Evolutionary conservation across 495 filamentous ascomycete genomes (phyloP).

Genomic region (Neurospora tetrasperma): DNA sequence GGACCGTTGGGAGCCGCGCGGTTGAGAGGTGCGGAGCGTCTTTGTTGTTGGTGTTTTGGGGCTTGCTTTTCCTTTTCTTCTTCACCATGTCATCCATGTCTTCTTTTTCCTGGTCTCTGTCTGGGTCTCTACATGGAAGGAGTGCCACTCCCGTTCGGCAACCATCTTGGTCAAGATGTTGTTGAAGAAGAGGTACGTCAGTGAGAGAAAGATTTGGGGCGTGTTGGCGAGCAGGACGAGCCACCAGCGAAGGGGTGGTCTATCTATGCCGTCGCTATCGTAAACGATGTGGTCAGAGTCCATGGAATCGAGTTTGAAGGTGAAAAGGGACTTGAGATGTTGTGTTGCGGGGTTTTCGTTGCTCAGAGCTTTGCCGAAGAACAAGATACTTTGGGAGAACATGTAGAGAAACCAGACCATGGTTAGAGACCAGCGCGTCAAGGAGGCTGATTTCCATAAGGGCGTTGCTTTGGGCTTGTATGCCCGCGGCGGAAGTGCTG

Average conservation of each 20-base stretch:
- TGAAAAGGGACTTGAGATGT: no score
- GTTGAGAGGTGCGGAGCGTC: slow-evolving; percentile 13
- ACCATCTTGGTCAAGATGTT: slow-evolving; percentile 29
- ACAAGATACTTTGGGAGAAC: no score
- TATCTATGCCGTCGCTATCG: not conserved
- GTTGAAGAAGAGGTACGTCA: slow-evolving; percentile 35
- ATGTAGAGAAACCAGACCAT: not conserved
- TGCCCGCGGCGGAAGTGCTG: not conserved
- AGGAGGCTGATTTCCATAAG: not conserved
- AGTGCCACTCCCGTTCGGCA: slow-evolving; percentile 20
- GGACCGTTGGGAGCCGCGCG: slow-evolving; percentile 26
- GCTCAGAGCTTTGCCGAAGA: no score
- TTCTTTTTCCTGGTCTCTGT: not conserved
- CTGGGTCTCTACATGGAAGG: not conserved
- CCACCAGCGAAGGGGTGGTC: not conserved
- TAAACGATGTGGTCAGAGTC: not conserved
- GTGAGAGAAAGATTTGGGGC: slow-evolving; percentile 34
- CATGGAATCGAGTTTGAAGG: no score
- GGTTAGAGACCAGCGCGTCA: not conserved
- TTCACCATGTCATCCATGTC: not conserved
- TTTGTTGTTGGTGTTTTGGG: not conserved
- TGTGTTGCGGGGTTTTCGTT: no score
- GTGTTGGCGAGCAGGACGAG: slow-evolving; percentile 29
- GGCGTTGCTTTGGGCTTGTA: not conserved
- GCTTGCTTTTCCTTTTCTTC: not conserved